Evolutionary conservation across 352 stramenopile genomes (phyloP).

Genomic region (Globisporangium camurandrum): DNA sequence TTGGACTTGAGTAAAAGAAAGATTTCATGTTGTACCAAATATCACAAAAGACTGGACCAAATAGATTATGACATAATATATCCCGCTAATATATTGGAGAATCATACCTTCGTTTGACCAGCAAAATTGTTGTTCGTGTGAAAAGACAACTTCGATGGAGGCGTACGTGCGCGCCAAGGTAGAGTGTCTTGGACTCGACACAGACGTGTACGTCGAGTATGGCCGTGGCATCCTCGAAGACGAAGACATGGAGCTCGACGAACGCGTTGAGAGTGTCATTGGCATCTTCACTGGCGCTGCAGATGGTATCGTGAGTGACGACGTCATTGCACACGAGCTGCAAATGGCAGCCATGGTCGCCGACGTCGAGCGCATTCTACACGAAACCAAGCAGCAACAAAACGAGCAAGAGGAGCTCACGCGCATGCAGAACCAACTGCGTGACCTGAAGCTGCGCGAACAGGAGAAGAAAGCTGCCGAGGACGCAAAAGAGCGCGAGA

Average conservation of each 20-base stretch:
- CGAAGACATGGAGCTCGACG: conserved; percentile 59
- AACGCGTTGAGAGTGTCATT: conserved; percentile 59
- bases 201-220: conserved; percentile 78
- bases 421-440: conserved; percentile 36
- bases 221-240: conserved; percentile 57
- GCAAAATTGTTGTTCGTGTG: too few relatives aligned
- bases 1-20: too few relatives aligned
- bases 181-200: conserved; percentile 41
- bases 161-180: conserved; percentile 57
- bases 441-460: conserved; percentile 48
- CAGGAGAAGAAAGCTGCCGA: conserved; percentile 54
- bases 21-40: too few relatives aligned
- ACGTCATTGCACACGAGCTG: conserved; percentile 27
- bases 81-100: too few relatives aligned
- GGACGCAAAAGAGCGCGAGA: conserved; percentile 41
- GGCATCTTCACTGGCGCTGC: conserved; percentile 52
- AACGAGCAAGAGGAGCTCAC: conserved; percentile 29
- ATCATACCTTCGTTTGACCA: too few relatives aligned
- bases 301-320: conserved; percentile 38
- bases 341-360: conserved; percentile 35
- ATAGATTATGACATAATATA: too few relatives aligned
- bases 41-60: too few relatives aligned
- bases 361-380: conserved; percentile 39
- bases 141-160: too few relatives aligned
- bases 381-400: conserved; percentile 22